Base-by-base conservation (phyloP, 1,139 yeast genomes). In the Yamadazyma membranifaciens region DNA sequence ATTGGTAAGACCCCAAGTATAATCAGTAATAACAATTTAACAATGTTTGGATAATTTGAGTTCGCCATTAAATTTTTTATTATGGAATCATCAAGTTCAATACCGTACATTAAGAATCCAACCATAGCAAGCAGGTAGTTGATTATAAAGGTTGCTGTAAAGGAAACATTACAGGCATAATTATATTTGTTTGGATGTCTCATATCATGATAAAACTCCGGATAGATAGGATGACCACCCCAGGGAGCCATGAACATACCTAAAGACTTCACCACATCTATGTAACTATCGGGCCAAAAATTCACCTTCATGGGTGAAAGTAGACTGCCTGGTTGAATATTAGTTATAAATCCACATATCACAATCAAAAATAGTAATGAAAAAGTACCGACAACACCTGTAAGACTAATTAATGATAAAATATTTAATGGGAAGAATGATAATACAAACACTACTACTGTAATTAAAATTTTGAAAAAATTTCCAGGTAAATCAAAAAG, bases 141-240 rank as follows among this genome's bases (percentile, higher is more conserved):
- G 41, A 69, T 50, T 1, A 52, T 15, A 31, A 62, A 65, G 1
- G 75, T 66, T n/a, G 56, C 43, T 2, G 58, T 50, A 46, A 69
- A 72, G 2, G 76, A 59, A 12, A 61, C 44, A 38, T 59, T 57
- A 40, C 67, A 56, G 39, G 66, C 56, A 9, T 42, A 41, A 14
- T 47, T 45, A 45, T 52, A 72, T 42, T 67, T 69, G n/a, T 47
- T 34, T 2, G 92, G 91, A 52, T 83, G 91, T 54, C 88, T 77
- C 95, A 87, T 86, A 59, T 87, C 95, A 35, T 83, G 72, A 59
- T 81, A 83, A 39, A 87, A 68, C 54, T 85, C 87, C 1, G 95
- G 95, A 51, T 85, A 85, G 15, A 87, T 87, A 1, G 94, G 89
- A 59, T 87, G 95, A 3, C 95, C 95, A 46, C 95, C 94, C 87